phyloP scores from a whole-genome alignment of 1,139 yeast genomes.

The Hyphopichia wangnamkhiaoensis region DNA sequence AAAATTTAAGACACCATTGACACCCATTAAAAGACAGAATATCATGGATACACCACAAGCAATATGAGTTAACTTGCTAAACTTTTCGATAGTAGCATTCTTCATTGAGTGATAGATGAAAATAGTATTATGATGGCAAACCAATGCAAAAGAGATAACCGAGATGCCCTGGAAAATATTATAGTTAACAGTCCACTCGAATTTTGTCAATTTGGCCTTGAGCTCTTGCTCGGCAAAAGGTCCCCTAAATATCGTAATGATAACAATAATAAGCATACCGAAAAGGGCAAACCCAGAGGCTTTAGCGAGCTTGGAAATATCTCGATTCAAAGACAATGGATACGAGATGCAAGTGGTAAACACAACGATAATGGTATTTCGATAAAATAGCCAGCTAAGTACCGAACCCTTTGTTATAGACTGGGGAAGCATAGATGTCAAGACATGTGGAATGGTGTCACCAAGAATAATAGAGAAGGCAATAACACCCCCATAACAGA shows the following conservation, averaged over 20 bases:
- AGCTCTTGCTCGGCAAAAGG: slow-evolving; percentile 54
- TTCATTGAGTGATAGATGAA: slow-evolving; percentile 83
- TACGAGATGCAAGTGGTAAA: slow-evolving; percentile 75
- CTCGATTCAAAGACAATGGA: slow-evolving; percentile 78
- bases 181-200: slow-evolving; percentile 58
- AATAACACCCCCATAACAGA: slow-evolving; percentile 93
- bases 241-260: slow-evolving; percentile 72
- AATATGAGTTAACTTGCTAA: slow-evolving; percentile 76
- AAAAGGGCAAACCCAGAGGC: slow-evolving; percentile 85
- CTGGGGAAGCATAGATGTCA: slow-evolving; percentile 64
- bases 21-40: slow-evolving; percentile 77
- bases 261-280: slow-evolving; percentile 79
- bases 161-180: slow-evolving; percentile 86
- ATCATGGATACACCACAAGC: slow-evolving; percentile 81
- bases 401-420: slow-evolving; percentile 40
- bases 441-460: slow-evolving; percentile 90
- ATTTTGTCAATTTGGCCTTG: slow-evolving; percentile 47
- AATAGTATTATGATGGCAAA: slow-evolving; percentile 92
- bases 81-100: slow-evolving; percentile 73
- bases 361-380: slow-evolving; percentile 68
- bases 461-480: slow-evolving; percentile 95
- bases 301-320: slow-evolving; percentile 82
- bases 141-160: slow-evolving; percentile 89
- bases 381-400: slow-evolving; percentile 53
- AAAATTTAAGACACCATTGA: slow-evolving; percentile 76